Base-by-base conservation (phyloP, 73 alveolate species). In the Durusdinium trenchii region DNA sequence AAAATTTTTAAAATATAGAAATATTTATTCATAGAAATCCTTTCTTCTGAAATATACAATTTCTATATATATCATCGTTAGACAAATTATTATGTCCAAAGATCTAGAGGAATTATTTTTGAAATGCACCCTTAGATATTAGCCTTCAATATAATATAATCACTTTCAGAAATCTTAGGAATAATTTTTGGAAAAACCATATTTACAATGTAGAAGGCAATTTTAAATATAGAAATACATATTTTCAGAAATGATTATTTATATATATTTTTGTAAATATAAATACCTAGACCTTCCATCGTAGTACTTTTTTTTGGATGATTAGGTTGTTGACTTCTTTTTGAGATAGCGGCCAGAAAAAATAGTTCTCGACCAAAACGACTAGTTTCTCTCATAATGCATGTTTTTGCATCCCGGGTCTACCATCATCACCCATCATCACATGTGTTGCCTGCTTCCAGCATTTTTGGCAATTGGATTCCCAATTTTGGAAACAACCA, bases 311-410 rank as follows among this genome's bases (percentile, higher is more conserved):
- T 79, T 79, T 79, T 79, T 79, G 90, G 67, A 23, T 26, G 64
- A 46, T 46, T 79, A 79, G 10, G 90, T 47, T 47, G 67, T 46
- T 47, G 61, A 79, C 67, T 35, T 23, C 52, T 79, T 79, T 47
- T 79, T 76, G 90, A 47, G 48, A 42, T 79, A 6, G 45, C 90
- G 90, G 45, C 67, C 46, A 79, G 64, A 79, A 79, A 79, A 79
- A 79, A 32, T 79, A 79, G 90, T 79, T 79, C 90, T 79, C 67
- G 67, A 79, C 90, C 90, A 79, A 79, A 46, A 46, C 90, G 90
- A 16, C 47, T 28, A 79, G 30, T 79, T 79, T 79, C 3, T 47
- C 32, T 16, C 32, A 16, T 57, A 79, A 79, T 64, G 90, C 3
- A 43, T 40, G 47, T 20, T 75, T 75, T 75, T 42, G 5, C 69